Conservation (phyloP, 768 basidiomycete species). For the Neoboletus subvelutipes region DNA sequence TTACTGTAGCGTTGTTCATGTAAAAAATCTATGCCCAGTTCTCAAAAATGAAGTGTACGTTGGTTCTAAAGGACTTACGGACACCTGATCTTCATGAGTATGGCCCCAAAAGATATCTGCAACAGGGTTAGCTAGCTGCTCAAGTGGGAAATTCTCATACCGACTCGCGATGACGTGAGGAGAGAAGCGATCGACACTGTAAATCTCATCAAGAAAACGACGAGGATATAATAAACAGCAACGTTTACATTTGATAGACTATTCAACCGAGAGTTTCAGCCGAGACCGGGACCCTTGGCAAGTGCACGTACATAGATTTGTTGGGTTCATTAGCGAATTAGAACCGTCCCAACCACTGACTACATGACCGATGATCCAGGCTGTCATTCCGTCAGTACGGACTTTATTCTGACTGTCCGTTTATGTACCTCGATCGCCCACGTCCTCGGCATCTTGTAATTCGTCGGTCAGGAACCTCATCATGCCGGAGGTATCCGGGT, state of each 20-base stretch:
- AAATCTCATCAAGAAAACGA: neutral
- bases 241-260: slow-evolving; percentile 50
- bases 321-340: slow-evolving; percentile 62
- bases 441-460: slow-evolving; percentile 75
- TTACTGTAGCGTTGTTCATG: slow-evolving; percentile 64
- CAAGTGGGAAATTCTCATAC: slow-evolving; percentile 24
- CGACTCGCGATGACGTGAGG: slow-evolving; percentile 75
- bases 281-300: neutral
- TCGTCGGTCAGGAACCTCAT: slow-evolving; percentile 76
- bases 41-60: neutral
- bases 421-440: slow-evolving; percentile 62
- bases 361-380: slow-evolving; percentile 59
- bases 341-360: slow-evolving; percentile 69
- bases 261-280: slow-evolving; percentile 1
- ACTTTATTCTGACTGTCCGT: neutral
- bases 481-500: slow-evolving; percentile 72
- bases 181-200: slow-evolving; percentile 72
- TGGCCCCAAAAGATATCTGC: slow-evolving; percentile 78
- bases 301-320: slow-evolving; percentile 59
- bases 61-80: slow-evolving; percentile 38
- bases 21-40: slow-evolving; percentile 57
- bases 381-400: slow-evolving; percentile 28
- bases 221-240: neutral
- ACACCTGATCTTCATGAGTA: slow-evolving; percentile 71
- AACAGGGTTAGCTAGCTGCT: slow-evolving; percentile 10